phyloP scores from a whole-genome alignment of 805 yeast genomes.

The Yarrowia hollandica region DNA sequence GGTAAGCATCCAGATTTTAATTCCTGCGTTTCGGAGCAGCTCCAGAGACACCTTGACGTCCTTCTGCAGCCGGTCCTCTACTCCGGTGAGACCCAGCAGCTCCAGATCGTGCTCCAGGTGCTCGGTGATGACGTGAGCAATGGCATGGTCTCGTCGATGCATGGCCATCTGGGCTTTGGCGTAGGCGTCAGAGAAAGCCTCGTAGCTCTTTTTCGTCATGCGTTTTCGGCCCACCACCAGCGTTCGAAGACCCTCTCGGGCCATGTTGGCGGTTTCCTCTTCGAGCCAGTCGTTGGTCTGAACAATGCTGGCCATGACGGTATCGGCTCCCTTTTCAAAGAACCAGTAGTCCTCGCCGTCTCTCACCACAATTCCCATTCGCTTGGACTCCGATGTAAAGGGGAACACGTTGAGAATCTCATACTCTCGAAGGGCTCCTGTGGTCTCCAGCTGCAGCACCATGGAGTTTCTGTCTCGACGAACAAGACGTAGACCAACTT shows the following conservation, averaged over 20 bases:
- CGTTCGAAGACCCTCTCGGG: constrained; percentile 95
- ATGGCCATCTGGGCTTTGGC: constrained; percentile 73
- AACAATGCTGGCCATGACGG: constrained; percentile 85
- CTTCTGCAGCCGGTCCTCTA: constrained; percentile 89
- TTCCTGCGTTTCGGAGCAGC: constrained; percentile 89
- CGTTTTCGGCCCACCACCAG: constrained; percentile 88
- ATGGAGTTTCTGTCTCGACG: constrained; percentile 81
- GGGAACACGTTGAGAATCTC: constrained; percentile 86
- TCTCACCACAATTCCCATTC: constrained; percentile 88
- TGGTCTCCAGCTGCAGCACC: constrained; percentile 61
- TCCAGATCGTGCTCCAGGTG: constrained; percentile 82
- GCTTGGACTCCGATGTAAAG: constrained; percentile 88
- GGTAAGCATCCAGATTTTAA: constrained; percentile 98
- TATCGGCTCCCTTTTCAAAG: constrained; percentile 92
- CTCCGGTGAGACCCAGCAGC: constrained; percentile 91
- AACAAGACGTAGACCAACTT: constrained; percentile 76
- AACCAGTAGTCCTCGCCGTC: constrained; percentile 76
- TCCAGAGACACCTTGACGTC: constrained; percentile 93
- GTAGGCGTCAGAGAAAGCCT: constrained; percentile 64
- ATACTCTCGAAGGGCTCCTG: constrained; percentile 52
- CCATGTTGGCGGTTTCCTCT: constrained; percentile 97
- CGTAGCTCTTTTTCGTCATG: constrained; percentile 54
- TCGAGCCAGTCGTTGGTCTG: constrained; percentile 92
- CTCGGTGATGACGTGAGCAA: constrained; percentile 66
- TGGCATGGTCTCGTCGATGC: constrained; percentile 72